Base-by-base conservation (phyloP, 352 stramenopile species). In the Globisporangium paroecandrum region DNA sequence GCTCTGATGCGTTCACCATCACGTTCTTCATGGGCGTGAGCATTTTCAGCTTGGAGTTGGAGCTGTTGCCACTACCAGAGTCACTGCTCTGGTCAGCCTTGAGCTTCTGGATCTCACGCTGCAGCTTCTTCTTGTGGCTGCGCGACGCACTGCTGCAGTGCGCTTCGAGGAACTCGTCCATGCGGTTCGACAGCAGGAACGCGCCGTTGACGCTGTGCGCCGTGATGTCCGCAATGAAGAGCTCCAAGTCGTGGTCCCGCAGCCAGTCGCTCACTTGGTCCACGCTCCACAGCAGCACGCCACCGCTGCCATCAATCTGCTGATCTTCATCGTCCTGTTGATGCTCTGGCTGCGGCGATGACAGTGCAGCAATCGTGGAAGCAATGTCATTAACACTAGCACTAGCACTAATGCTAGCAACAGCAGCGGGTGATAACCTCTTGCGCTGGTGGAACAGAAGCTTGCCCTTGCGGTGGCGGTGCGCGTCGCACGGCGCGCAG, bases 401-500 rank as follows among this genome's bases (percentile, higher is more conserved):
- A 32, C 7, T 7, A 58, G 15, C 51, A 32, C 7, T 7, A 58
- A 2, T 22, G 32, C 6, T 20, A 46, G 38, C 38, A 36, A 9
- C 10, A 58, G 53, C 53, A 36, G 18, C 13, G 10, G 13, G 1
- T 24, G 24, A 22, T 18, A 83, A 38, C 3, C 57, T 29, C 49
- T 76, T 69, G 34, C 87, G 80, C 51, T 82, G 69, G 58, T 95
- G 87, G 38, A 89, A 77, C 56, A 80, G 69, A n/a, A 95, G 80
- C 66, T 92, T 95, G 22, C 87, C 87, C 69, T 95, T 95, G 69
- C 87, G 87, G 68, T 95, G 87, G 65, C 83, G 75, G 34, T 83
- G 76, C 29, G 74, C 76, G 71, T 95, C 85, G 62, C 87, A 95
- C 3, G 65, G 53, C 27, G 69, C 59, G 61, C 87, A 95, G 73